These are phyloP conservation scores for Polyrhizophydium stewartii DNA, from an alignment of 371 early-diverging fungal genomes.

Conservation along the genomic window DNA sequence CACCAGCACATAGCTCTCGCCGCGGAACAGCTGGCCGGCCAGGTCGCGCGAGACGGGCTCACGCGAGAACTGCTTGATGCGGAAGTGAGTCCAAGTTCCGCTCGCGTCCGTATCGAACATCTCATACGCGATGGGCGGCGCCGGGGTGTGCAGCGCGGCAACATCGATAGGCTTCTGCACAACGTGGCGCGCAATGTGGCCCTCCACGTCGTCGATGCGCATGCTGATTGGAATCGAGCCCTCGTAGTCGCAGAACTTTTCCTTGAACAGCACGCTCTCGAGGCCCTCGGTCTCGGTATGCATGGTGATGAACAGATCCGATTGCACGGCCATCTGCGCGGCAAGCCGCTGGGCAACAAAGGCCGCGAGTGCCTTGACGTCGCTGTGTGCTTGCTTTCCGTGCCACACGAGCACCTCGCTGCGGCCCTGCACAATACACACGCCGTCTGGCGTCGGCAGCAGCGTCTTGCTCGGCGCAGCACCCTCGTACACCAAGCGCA, in stretches of 20 bases:
- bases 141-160: slow-evolving; percentile 1
- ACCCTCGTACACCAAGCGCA: slow-evolving; percentile 18
- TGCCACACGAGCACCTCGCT: slow-evolving; percentile 27
- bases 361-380: slow-evolving; percentile 6
- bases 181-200: slow-evolving; percentile 15
- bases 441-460: slow-evolving; percentile 7
- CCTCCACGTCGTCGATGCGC: slow-evolving; percentile 17
- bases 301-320: neutral
- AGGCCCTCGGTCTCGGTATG: slow-evolving; percentile 12
- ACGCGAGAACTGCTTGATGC: slow-evolving; percentile 15
- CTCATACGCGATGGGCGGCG: slow-evolving; percentile 2
- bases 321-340: neutral
- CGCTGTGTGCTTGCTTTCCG: slow-evolving; percentile 12
- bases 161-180: slow-evolving; percentile 21
- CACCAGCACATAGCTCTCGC: slow-evolving; percentile 27
- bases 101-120: slow-evolving; percentile 1
- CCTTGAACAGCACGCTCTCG: slow-evolving; percentile 20
- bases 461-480: slow-evolving; percentile 13
- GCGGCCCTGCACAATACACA: slow-evolving; percentile 9
- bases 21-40: slow-evolving; percentile 13
- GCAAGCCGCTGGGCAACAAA: slow-evolving; percentile 8
- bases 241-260: slow-evolving; percentile 29
- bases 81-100: slow-evolving; percentile 5
- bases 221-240: slow-evolving; percentile 32
- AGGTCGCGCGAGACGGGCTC: slow-evolving; percentile 1